Base-by-base conservation (phyloP, 306 rosid species). In the Vigna hirtella region DNA sequence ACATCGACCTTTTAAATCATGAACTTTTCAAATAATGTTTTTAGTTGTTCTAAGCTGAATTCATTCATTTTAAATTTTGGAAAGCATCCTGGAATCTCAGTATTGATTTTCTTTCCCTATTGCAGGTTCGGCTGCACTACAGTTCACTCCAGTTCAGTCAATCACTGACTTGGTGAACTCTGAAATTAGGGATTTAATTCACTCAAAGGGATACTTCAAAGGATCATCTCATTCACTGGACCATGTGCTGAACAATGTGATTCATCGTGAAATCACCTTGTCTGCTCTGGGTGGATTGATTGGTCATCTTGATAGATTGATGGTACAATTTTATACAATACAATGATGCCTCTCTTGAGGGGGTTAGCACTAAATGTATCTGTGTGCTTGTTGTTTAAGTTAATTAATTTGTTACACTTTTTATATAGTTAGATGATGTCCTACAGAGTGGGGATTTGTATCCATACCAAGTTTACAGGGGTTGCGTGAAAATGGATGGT, bases 401-500 rank as follows among this genome's bases (percentile, higher is more conserved):
- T 73, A 72, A 76, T 65, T 72, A 70, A 85, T 47, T 24, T 17
- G 24, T 74, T 70, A 0, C 38, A 26, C 48, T 76, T 86, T 80
- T 67, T 68, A 64, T 84, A 74, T 91, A 92, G 98, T 88, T 88
- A 61, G 91, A 83, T 77, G 97, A 94, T 78, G 82, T 89, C 79
- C 80, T 94, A 74, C 88, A 83, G 71, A 87, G 88, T 81, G 98
- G 97, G 72, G 92, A 89, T 74, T 47, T 94, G 77, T 80, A 72
- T 52, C 91, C 97, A 11, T 94, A 94, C 82, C 93, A 92, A 77
- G 92, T 94, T 68, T 94, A 94, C 63, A 86, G 58, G 68, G 93
- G 97, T 71, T 94, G 90, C 87, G 93, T 94, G 79, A 92, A 89
- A 90, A 92, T 94, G 92, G 98, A 94, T 84, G 98, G 98, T 65